A percentile compares a stretch with the other conserved stretches of the same genome.
Evolutionary conservation across 306 rosid species (phyloP).

Genomic region (Senna siamea): DNA sequence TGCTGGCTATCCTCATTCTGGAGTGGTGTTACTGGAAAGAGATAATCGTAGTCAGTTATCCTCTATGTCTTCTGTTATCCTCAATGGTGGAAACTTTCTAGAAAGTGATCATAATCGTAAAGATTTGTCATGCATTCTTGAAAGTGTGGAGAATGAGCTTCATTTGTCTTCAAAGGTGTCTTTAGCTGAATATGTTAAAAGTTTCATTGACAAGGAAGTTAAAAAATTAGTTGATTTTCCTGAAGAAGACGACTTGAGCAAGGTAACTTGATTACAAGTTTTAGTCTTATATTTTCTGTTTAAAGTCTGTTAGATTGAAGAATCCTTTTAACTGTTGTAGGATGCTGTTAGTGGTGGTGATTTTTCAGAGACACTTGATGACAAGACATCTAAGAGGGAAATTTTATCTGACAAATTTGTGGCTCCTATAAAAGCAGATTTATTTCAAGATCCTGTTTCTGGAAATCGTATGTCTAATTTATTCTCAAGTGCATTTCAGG

Average conservation of each 20-base stretch:
- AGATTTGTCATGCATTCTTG: slow-evolving; percentile 55
- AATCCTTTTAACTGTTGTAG: slow-evolving; percentile 55
- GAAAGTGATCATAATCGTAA: slow-evolving; percentile 37
- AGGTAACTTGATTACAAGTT: slow-evolving; percentile 53
- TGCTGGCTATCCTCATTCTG: slow-evolving; percentile 52
- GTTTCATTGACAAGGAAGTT: slow-evolving; percentile 63
- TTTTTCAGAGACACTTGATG: slow-evolving; percentile 40
- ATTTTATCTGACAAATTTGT: slow-evolving; percentile 37
- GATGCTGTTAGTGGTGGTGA: slow-evolving; percentile 41
- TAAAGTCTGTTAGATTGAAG: slow-evolving; percentile 23
- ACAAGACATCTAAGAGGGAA: slow-evolving; percentile 38
- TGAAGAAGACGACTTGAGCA: slow-evolving; percentile 39
- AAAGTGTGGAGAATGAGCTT: slow-evolving; percentile 72
- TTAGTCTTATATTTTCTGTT: slow-evolving; percentile 23
- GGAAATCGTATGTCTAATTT: slow-evolving; percentile 52
- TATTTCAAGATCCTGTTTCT: slow-evolving; percentile 38
- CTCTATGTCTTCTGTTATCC: slow-evolving; percentile 32
- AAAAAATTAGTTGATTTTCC: slow-evolving; percentile 41
- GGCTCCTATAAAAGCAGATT: slow-evolving; percentile 38
- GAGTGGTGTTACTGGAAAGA: slow-evolving; percentile 38
- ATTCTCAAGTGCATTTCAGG: slow-evolving; percentile 63
- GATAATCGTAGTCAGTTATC: slow-evolving; percentile 45
- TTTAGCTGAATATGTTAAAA: slow-evolving; percentile 51
- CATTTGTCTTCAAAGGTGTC: slow-evolving; percentile 64
- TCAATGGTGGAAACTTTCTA: slow-evolving; percentile 38